Evolutionary conservation across 164 flowering plant genomes (phyloP).

Genomic region (Macadamia tetraphylla): DNA sequence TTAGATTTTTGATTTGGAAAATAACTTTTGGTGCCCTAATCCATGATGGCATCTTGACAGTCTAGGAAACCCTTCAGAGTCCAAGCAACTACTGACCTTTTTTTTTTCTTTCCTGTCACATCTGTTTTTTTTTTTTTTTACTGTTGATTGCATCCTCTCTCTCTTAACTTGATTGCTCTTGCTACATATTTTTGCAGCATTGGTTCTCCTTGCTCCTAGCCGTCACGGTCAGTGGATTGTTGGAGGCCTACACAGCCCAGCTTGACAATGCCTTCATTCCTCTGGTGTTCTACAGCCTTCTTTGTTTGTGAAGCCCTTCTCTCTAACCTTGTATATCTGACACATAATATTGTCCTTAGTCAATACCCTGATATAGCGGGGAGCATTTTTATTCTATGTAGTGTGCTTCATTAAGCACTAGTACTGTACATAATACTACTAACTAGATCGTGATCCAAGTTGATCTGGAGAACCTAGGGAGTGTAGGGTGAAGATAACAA

Average conservation of each 20-base stretch:
- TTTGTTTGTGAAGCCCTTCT: conserved; percentile 49
- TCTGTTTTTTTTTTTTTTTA: too few relatives aligned
- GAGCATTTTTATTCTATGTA: background rate
- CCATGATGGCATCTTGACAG: too few relatives aligned
- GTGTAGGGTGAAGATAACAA: too few relatives aligned
- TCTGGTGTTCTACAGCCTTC: conserved; percentile 85
- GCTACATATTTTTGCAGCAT: conserved; percentile 43
- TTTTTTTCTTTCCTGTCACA: background rate
- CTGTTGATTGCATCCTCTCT: background rate
- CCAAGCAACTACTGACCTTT: background rate
- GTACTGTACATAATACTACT: background rate
- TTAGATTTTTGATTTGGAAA: too few relatives aligned
- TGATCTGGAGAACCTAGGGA: background rate
- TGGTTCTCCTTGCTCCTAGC: conserved; percentile 81
- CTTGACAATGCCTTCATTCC: conserved; percentile 98
- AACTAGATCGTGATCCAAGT: background rate
- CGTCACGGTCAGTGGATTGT: conserved; percentile 70
- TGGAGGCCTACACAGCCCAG: conserved; percentile 97
- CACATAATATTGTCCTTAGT: background rate
- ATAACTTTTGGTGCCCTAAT: too few relatives aligned
- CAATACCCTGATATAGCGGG: background rate
- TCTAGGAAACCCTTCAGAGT: background rate
- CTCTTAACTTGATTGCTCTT: background rate
- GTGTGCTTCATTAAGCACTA: background rate
- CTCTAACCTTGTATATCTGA: conserved; percentile 4